Evolutionary conservation across 306 rosid genomes (phyloP), one percentile per base, ranked within the genome.

Genomic region (Cicer yamashitae): DNA sequence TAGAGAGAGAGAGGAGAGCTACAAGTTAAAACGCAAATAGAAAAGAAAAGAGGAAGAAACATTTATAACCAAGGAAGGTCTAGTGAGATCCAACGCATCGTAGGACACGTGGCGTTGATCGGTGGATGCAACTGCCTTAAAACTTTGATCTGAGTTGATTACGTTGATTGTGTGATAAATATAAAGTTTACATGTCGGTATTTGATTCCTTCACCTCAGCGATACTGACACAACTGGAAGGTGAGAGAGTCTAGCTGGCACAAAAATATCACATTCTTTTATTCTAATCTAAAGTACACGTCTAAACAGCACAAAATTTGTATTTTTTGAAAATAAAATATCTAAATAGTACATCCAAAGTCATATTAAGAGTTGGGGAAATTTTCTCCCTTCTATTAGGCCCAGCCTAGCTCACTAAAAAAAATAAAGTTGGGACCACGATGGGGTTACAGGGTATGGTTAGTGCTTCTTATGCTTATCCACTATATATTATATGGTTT

Each of bases 101-200:
- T 1, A 0, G 3, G 13, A 82, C 86, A 87, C 89, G 87, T 84
- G 94, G 64, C 80, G 44, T 2, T 0, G 6, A 79, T 77, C 65
- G 12, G 14, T 43, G n/a, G 40, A 17, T 1, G 40, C 18, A 13
- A 52, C 8, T 0, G 7, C 3, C 4, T 47, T 37, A 9, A 53
- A 54, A 54, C 56, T 30, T 65, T 13, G 8, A 74, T 80, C 76
- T 40, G 14, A 68, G 67, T 1, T 30, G 25, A 18, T 30, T 10
- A 77, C 81, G 76, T 80, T 53, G 78, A 85, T 83, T 81, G 85
- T 84, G 80, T 80, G 82, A 76, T 73, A 78, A 82, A 84, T 73
- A 80, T 70, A 7, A 67, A 64, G 58, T 38, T 77, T 10, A 53
- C 67, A 30, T 71, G 22, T 6, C 14, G 10, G 30, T 1, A 34